phyloP scores from a whole-genome alignment of 2,329 filamentous ascomycete species.

The Trichophyton verrucosum region DNA sequence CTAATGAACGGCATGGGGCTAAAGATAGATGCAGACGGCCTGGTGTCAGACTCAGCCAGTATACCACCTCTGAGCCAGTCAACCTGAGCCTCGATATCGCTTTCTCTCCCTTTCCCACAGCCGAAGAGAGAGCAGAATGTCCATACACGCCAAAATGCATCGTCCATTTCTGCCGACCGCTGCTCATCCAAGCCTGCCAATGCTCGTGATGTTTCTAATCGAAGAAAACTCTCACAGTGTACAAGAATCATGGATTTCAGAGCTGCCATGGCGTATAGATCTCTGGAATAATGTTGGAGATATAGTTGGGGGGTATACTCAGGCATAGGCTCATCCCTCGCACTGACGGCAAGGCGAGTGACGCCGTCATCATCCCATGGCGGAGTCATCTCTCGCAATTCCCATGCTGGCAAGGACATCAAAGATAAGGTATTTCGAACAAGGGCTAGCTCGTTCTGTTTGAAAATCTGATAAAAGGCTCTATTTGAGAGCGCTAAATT shows the following conservation, averaged over 20 bases:
- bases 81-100: slow-evolving; percentile 47
- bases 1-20: slow-evolving; percentile 40
- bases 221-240: slow-evolving; percentile 44
- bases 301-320: slow-evolving; percentile 45
- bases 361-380: slow-evolving; percentile 36
- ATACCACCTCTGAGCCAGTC: slow-evolving; percentile 51
- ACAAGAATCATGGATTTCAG: slow-evolving; percentile 46
- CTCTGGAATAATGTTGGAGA: slow-evolving; percentile 39
- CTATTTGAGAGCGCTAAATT: slow-evolving; percentile 42
- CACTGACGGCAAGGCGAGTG: slow-evolving; percentile 26
- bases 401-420: slow-evolving; percentile 48
- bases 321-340: slow-evolving; percentile 33
- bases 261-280: slow-evolving; percentile 41
- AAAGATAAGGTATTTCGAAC: slow-evolving; percentile 41
- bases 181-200: slow-evolving; percentile 37
- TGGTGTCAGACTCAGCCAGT: slow-evolving; percentile 37
- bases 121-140: slow-evolving; percentile 54
- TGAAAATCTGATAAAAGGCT: slow-evolving; percentile 47
- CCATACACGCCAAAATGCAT: slow-evolving; percentile 55
- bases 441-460: slow-evolving; percentile 43
- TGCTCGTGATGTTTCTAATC: slow-evolving; percentile 43
- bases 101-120: slow-evolving; percentile 44
- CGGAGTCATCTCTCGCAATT: slow-evolving; percentile 46
- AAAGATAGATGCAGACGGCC: slow-evolving; percentile 25
- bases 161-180: slow-evolving; percentile 42